Base-by-base conservation (phyloP, 2,329 filamentous ascomycete species). In the Mycosphaerella arachidis region DNA sequence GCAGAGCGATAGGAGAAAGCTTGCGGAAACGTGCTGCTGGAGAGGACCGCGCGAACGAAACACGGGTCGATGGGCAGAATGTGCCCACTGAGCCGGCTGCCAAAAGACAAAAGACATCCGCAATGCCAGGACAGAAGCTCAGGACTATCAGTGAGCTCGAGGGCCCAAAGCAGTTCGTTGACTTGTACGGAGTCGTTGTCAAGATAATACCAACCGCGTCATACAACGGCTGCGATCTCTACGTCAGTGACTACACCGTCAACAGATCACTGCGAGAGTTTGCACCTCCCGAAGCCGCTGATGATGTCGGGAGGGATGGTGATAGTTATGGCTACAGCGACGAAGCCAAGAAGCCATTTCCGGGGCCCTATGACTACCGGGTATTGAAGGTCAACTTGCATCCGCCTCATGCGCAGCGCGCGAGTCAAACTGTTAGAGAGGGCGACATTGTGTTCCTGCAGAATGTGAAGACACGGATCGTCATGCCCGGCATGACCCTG, bases 191-290 rank as follows among this genome's bases (percentile, higher is more conserved):
- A 1, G 83, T 92, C 69, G 84, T 96, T 2, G 82, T 92, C 51
- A 86, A 82, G 65, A 76, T 81, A 0, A 84, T 78, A 65, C 69
- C 75, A 13, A 35, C 27, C n/a, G 71, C 67, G 8, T 24, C 50
- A 29, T 72, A 75, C 43, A 78, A 73, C 50, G 74, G 78, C 29
- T 74, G 83, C 12, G 84, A 85, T 5, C 64, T 96, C 0, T 92
- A 92, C 78, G 77, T 96, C 18, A 89, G 90, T 0, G 92, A 97
- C 73, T 96, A 92, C 72, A 95, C 91, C 0, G 76, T 84, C 54
- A 91, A 97, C 68, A 69, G 78, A 0, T 61, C 69, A 0, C 86
- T 97, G 59, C 87, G 81, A 64, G 74, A 85, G 37, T 85, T 84
- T 59, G 70, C 77, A 35, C 75, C 75, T 4, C 70, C 74, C 51